Conservation (phyloP, 495 filamentous ascomycete species). For the Aspergillus ostianus region DNA sequence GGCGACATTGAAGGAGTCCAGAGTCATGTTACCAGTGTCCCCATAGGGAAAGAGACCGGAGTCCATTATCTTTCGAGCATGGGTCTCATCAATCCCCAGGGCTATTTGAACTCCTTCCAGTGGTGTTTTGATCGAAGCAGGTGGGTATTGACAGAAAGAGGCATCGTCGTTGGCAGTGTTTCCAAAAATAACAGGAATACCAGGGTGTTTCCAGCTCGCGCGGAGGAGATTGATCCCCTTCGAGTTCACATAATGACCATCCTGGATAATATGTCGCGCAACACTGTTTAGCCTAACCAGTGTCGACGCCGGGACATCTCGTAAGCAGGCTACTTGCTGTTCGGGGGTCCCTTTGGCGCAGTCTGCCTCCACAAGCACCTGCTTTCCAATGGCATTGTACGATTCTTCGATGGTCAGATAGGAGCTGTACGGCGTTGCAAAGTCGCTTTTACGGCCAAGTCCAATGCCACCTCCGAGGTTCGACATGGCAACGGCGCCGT, state of each 20-base stretch:
- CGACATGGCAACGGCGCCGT: constrained; percentile 40
- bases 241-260: constrained; percentile 42
- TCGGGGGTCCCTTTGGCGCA: constrained; percentile 33
- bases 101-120: constrained; percentile 30
- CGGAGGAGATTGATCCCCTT: constrained; percentile 32
- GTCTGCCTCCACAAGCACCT: constrained; percentile 34
- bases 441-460: constrained; percentile 33
- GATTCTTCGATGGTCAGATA: constrained; percentile 39
- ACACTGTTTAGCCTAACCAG: constrained; percentile 32
- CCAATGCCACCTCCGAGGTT: constrained; percentile 39
- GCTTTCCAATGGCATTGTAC: constrained; percentile 33
- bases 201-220: constrained; percentile 28
- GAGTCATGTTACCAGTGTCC: constrained; percentile 39
- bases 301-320: constrained; percentile 27
- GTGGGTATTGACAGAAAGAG: constrained; percentile 37
- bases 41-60: constrained; percentile 40
- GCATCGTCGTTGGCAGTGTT: constrained; percentile 41
- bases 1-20: constrained; percentile 44
- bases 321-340: constrained; percentile 38
- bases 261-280: constrained; percentile 44
- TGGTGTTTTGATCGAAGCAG: constrained; percentile 26
- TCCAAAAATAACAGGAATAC: constrained; percentile 44
- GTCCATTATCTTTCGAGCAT: constrained; percentile 38
- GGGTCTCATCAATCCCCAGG: constrained; percentile 32
- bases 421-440: constrained; percentile 38